phyloP scores from a whole-genome alignment of 164 flowering plant species.

The Stephania yunnanensis region DNA sequence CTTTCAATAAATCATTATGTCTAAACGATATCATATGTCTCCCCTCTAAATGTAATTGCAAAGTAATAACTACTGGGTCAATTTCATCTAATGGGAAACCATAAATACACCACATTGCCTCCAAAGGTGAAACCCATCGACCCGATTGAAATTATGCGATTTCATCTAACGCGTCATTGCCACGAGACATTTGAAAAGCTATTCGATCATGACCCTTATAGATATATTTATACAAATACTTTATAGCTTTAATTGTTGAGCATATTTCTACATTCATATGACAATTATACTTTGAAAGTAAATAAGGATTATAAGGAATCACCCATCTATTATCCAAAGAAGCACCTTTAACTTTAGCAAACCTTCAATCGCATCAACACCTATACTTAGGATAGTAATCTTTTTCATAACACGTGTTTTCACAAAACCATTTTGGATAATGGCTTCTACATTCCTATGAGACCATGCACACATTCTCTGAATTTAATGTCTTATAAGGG shows the following conservation, averaged over 20 bases:
- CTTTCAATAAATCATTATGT: too few relatives aligned
- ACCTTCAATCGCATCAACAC: not conserved
- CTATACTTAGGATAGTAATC: not conserved
- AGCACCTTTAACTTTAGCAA: not conserved
- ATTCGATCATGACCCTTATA: constrained; percentile 19
- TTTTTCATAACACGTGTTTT: not conserved
- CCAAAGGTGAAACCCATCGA: not conserved
- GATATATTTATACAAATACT: constrained; percentile 8
- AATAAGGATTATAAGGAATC: constrained; percentile 22
- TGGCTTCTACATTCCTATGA: not conserved
- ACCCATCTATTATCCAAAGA: constrained; percentile 21
- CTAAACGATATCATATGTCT: too few relatives aligned
- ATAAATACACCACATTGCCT: constrained; percentile 5
- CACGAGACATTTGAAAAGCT: not conserved
- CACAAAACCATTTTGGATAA: not conserved
- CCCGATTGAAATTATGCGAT: not conserved
- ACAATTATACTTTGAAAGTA: constrained; percentile 7
- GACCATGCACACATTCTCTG: not conserved
- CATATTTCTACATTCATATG: constrained; percentile 8
- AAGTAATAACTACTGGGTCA: not conserved
- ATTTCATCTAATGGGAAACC: not conserved
- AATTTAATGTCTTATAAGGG: not conserved
- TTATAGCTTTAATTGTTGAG: not conserved
- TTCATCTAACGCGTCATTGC: not conserved
- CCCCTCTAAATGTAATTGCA: not conserved